Conservation (phyloP, 2,329 filamentous ascomycete species). For the Aureobasidium sp. region DNA sequence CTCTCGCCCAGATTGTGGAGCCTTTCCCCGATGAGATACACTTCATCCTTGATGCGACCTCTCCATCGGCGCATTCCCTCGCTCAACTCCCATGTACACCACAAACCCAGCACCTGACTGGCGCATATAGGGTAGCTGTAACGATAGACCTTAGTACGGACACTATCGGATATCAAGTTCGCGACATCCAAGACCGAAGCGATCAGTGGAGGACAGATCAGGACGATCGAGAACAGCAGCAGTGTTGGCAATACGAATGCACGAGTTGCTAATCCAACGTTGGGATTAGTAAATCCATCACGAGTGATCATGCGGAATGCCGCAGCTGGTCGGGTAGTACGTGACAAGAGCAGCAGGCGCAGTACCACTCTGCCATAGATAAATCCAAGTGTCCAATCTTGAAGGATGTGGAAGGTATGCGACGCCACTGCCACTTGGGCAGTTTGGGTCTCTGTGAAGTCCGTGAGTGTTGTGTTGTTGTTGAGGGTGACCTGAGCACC, state of each 20-base stretch:
- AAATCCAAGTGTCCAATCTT: constrained; percentile 89
- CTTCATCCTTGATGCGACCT: constrained; percentile 79
- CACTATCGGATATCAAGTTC: not conserved
- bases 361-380: constrained; percentile 78
- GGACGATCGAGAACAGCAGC: constrained; percentile 53
- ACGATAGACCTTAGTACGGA: constrained; percentile 44
- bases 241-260: constrained; percentile 75
- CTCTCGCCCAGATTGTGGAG: constrained; percentile 85
- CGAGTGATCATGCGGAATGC: constrained; percentile 66
- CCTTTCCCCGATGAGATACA: constrained; percentile 89
- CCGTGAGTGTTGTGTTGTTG: not conserved
- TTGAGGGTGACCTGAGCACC: constrained; percentile 13
- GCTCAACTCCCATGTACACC: constrained; percentile 43
- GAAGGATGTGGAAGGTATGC: constrained; percentile 78
- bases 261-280: constrained; percentile 70
- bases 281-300: constrained; percentile 70
- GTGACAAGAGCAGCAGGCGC: constrained; percentile 61
- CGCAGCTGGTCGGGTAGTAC: constrained; percentile 62
- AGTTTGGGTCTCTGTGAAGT: not conserved
- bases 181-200: constrained; percentile 36
- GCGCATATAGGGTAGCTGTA: constrained; percentile 66
- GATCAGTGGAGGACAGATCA: constrained; percentile 57
- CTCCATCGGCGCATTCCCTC: constrained; percentile 68
- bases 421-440: constrained; percentile 15
- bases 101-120: constrained; percentile 39